Evolutionary conservation across 2,329 filamentous ascomycete species (phyloP), one percentile per base, ranked within the genome.

Genomic region (Arachnomyces sp.): DNA sequence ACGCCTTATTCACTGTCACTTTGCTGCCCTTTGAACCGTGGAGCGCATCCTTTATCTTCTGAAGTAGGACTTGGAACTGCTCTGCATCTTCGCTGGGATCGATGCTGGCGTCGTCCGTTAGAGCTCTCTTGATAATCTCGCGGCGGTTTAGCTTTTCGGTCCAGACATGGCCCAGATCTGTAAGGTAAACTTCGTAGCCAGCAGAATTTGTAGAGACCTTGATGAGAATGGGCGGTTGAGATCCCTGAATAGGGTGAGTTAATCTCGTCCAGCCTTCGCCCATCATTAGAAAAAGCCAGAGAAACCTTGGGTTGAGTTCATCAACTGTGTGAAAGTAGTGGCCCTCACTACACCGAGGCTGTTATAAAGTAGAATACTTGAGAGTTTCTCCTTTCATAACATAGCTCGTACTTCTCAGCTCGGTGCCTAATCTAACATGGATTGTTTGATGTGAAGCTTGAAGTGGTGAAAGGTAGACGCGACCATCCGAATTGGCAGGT

Each of bases 111-210:
- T 67, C 63, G 38, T 65, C 57, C 9, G 67, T 54, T 14, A 65
- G 58, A 5, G 76, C 74, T 48, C 69, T 64, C 15, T 59, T 50
- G 16, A 74, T 51, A 28, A 81, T 71, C 9, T 65, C 59, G 30
- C 59, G 50, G 31, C 63, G 58, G 36, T 63, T 60, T 31, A 77
- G 49, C 13, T 55, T 58, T 53, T 78, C 73, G 18, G 63, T 63
- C 77, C 77, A 81, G 15, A 81, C 61, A 43, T 70, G 64, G 46
- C 66, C 71, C 30, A 81, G 60, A 52, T 81, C 77, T 15, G 77
- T 80, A 14, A 81, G 53, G 45, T 66, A 65, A 14, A 81, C 54
- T 11, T 62, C 63, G 53, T 79, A 79, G 40, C 67, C 66, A 34
- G 55, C 47, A 17, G 50, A 42, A 18, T 54, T 52, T 42, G 55